Base-by-base conservation (phyloP, 306 rosid genomes). In the Quercus engelmannii region DNA sequence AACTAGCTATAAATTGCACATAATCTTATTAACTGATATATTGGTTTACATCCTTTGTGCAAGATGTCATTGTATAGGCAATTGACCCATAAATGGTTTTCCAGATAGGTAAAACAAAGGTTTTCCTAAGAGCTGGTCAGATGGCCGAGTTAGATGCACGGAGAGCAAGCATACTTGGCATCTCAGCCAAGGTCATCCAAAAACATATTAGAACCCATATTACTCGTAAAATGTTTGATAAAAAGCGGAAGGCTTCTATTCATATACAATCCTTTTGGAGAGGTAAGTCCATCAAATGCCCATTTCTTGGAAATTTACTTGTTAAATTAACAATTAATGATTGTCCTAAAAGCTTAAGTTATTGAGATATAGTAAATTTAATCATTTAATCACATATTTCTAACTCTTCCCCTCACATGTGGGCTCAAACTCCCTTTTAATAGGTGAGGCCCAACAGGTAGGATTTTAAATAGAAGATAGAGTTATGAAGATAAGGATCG, bases 61-160 rank as follows among this genome's bases (percentile, higher is more conserved):
- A 58, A 73, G 77, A 56, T 59, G 20, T 51, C 55, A 65, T 64
- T 78, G 49, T 74, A 55, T 69, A n/a, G 55, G 64, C 31, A 73
- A 77, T 62, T 83, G 77, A 82, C 56, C 31, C 19, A 43, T 70
- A 25, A 78, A 41, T 84, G 25, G 69, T 72, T 73, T 80, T 87
- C 74, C 88, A 92, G 99, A 87, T 94, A 59, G 99, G 99, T 74
- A 81, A 90, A 81, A 81, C 97, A 59, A 67, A 91, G 88, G 46
- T 94, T 76, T 94, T 94, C 84, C 80, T 94, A 61, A 90, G 93
- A 86, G 99, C 90, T 69, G 93, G 93, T 71, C 92, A 92, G 91
- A 92, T 92, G 99, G 94, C 97, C 70, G 92, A 91, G 83, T 85
- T 94, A 78, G 97, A 94, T 87, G 89, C 92, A 76, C 76, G 46